Base-by-base conservation (phyloP, 129 eudicot genomes). In the Heracleum sosnowskyi region DNA sequence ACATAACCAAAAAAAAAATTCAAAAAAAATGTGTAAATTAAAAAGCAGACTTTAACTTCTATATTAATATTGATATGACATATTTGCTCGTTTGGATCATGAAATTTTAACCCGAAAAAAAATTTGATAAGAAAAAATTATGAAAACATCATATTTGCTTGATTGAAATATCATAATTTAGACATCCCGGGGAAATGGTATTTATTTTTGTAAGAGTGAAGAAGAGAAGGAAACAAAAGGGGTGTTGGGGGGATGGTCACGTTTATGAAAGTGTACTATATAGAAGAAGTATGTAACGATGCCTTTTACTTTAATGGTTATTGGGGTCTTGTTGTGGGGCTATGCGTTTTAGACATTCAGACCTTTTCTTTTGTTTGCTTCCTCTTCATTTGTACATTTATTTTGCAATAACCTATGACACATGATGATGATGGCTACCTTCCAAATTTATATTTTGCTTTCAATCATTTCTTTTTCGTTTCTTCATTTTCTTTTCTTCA, bases 311-410 rank as follows among this genome's bases (percentile, higher is more conserved):
- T 35, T 69, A 31, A 35, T 35, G 74, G 74, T 69, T 8, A 69
- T 34, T 69, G 74, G 74, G 26, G 74, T 69, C 74, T 69, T 69
- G 41, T 69, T 69, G 40, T 66, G 74, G 74, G 74, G 24, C 44
- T 69, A 4, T 34, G 9, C 26, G 15, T 69, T 69, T 35, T 35
- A 22, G 74, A 34, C 73, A 69, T 7, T 69, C 44, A 69, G 73
- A 4, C 26, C 28, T 37, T 69, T 69, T 69, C 26, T 68, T 35
- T 69, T 33, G 74, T 69, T 69, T 18, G 74, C 26, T 69, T 69
- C 28, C 41, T 18, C 28, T 69, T 69, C 74, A 69, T 69, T 69
- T 69, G 40, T 69, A 35, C 42, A 69, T 37, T 35, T n/a, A 60
- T 60, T 60, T 60, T 60, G 33, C 68, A 60, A 26, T 60, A n/a